Evolutionary conservation across 2,329 filamentous ascomycete species (phyloP), one percentile per base, ranked within the genome.

Genomic region (Alternaria metachromatica): DNA sequence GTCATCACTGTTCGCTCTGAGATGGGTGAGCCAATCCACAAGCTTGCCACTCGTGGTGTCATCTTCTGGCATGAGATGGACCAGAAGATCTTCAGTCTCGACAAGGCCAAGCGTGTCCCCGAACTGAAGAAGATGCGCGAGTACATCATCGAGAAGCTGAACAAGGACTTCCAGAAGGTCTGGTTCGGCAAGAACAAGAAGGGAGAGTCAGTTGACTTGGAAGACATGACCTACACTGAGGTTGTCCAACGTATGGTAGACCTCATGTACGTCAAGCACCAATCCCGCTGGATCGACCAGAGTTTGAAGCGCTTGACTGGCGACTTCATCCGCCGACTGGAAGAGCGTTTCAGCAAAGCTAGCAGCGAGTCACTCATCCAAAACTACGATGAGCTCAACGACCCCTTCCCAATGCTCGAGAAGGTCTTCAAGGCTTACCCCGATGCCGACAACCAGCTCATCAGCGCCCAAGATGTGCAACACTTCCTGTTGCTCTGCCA

Each of bases 11-110:
- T 99, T 53, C 89, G 94, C 68, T 99, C 96, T 1, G 96, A 99
- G 83, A 99, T 99, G 96, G 96, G 96, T 49, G 96, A 99, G 85
- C 96, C 96, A 6, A 99, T 99, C 66, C 96, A 99, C 86, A 99
- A 99, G 85, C 88, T 99, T 63, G 96, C 96, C 15, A 99, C 96
- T 53, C 92, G 96, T 63, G 96, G 96, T 87, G 94, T 99, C 51
- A 86, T 89, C 58, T 97, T 99, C 86, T 99, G 96, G 96, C 91
- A 94, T 54, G 96, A 99, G 83, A 97, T 99, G 94, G 96, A 99
- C 77, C 89, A 96, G 81, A 97, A 97, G 83, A 98, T 99, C 76
- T 99, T 99, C 85, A 92, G 89, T 77, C 85, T 99, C 53, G 94
- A 97, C 82, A 97, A 97, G 85, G 93, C 95, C 26, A 83, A 84